Evolutionary conservation across 2,329 filamentous ascomycete species (phyloP).

Genomic region (Orbilia javanica): DNA sequence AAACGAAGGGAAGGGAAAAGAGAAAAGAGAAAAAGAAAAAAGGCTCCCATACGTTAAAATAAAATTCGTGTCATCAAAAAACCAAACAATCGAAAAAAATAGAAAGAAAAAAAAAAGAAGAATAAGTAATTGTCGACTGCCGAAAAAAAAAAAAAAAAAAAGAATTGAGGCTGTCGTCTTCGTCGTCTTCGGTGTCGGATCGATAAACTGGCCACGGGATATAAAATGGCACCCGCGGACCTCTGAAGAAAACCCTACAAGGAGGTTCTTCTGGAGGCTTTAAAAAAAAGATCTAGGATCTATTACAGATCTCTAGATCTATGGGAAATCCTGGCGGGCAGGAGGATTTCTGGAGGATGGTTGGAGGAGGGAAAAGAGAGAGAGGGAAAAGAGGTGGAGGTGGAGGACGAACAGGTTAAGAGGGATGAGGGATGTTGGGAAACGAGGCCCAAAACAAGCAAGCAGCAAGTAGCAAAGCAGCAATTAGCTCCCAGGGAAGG

Average conservation of each 20-base stretch:
- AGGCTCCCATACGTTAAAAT: constrained; percentile 19
- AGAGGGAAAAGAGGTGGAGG: constrained; percentile 32
- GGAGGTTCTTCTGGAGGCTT: constrained; percentile 55
- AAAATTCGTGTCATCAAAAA: constrained; percentile 44
- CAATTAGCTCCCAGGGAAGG: constrained; percentile 38
- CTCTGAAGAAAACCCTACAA: constrained; percentile 53
- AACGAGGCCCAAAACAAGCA: constrained; percentile 58
- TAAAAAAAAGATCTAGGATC: constrained; percentile 54
- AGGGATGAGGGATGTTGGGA: constrained; percentile 59
- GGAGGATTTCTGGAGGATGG: constrained; percentile 44
- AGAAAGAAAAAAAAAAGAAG: constrained; percentile 11
- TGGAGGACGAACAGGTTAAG: constrained; percentile 52
- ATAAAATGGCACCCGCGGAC: constrained; percentile 59
- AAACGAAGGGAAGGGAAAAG: constrained; percentile 27
- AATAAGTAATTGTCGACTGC: constrained; percentile 4
- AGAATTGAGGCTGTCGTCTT: constrained; percentile 8
- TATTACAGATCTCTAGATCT: constrained; percentile 56
- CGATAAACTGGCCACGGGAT: constrained; percentile 59
- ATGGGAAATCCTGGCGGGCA: constrained; percentile 57
- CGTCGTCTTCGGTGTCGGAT: constrained; percentile 11
- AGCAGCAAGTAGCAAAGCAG: constrained; percentile 4
- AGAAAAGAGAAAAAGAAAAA: constrained; percentile 52
- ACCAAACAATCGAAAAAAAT: constrained; percentile 5
- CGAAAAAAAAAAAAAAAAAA: constrained; percentile 41
- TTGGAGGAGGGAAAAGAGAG: constrained; percentile 38